Evolutionary conservation across 2,329 filamentous ascomycete species (phyloP), one percentile per base, ranked within the genome.

Genomic region (Hansfordia pulvinata): DNA sequence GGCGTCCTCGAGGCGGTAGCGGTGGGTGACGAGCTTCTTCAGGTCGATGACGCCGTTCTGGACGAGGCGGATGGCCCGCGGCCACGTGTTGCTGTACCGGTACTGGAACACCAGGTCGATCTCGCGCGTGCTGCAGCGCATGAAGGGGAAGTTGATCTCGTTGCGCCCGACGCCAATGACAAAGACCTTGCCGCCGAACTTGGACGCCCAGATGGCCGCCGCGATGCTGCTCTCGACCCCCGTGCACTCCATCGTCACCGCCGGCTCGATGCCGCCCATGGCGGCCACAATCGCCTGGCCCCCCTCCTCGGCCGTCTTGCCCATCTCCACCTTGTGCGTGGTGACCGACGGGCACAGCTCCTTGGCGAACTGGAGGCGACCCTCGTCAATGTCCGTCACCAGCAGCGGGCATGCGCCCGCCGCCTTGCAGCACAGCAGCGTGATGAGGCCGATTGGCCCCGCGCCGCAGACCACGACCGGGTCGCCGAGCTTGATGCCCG

Each of bases 51-150:
- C 70, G 2, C 83, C 83, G 47, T 76, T 84, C 61, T 84, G 72
- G 19, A 96, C 68, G 37, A 96, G 61, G 25, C 86, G 71, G 40
- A 96, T 94, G 22, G 90, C 88, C 35, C 83, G 72, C 18, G 88
- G 90, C 88, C 88, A 96, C 13, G 84, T 93, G 61, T 96, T 94
- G 59, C 69, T 71, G 62, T 96, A 96, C 34, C 90, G 73, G 62
- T 96, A 96, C 61, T 96, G 88, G 54, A 94, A 90, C 58, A 93
- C 83, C 33, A 96, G 63, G 55, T 96, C 88, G 41, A 96, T 80
- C 59, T 96, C 90, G 36, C 82, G 71, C 5, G 86, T 88, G 43
- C 79, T 88, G 31, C 88, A 69, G 27, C 84, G 63, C 88, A 94
- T 94, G 54, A 96, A 96, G 16, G 88, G 88, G 36, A 96, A 79